A percentile compares a stretch with the other conserved stretches of the same genome.
These are phyloP conservation scores for Entamoeba nuttalli DNA, from an alignment of 208 protist genomes.

Conservation along the genomic window DNA sequence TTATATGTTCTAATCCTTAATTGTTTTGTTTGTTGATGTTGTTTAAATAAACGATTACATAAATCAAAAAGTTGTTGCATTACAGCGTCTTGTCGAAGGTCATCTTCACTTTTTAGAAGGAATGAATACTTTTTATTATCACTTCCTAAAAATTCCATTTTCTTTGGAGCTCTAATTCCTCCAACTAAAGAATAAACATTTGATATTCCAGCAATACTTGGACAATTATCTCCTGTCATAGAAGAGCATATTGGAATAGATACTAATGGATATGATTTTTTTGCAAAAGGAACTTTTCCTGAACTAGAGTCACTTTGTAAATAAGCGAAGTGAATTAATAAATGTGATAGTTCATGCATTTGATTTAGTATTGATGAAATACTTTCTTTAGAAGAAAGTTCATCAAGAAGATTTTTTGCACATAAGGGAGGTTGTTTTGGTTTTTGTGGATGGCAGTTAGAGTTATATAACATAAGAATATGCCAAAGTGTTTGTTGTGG, in stretches of 20 bases:
- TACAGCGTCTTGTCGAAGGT: slow-evolving; percentile 24
- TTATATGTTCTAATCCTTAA: slow-evolving; percentile 3
- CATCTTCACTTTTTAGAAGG: slow-evolving; percentile 22
- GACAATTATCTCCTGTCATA: not conserved
- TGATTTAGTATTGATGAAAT: not conserved
- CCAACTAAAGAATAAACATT: not conserved
- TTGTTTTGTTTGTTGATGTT: not conserved
- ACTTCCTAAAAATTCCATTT: not conserved
- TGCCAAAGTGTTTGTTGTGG: not conserved
- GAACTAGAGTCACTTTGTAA: too few relatives aligned
- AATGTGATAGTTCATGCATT: not conserved
- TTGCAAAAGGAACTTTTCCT: not conserved
- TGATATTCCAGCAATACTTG: not conserved
- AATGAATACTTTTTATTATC: slow-evolving; percentile 8
- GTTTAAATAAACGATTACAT: slow-evolving; percentile 10
- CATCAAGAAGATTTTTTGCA: not conserved
- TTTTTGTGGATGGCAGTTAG: not conserved
- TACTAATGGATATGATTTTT: not conserved
- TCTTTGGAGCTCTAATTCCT: not conserved
- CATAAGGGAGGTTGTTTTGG: not conserved
- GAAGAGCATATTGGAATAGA: not conserved
- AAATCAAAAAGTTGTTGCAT: slow-evolving; percentile 25
- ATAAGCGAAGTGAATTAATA: not conserved
- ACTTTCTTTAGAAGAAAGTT: not conserved
- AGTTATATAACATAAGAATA: not conserved